A percentile compares a stretch with the other conserved stretches of the same genome.
Evolutionary conservation across 2,329 filamentous ascomycete species (phyloP).

Genomic region (Thielaviopsis euricoi): DNA sequence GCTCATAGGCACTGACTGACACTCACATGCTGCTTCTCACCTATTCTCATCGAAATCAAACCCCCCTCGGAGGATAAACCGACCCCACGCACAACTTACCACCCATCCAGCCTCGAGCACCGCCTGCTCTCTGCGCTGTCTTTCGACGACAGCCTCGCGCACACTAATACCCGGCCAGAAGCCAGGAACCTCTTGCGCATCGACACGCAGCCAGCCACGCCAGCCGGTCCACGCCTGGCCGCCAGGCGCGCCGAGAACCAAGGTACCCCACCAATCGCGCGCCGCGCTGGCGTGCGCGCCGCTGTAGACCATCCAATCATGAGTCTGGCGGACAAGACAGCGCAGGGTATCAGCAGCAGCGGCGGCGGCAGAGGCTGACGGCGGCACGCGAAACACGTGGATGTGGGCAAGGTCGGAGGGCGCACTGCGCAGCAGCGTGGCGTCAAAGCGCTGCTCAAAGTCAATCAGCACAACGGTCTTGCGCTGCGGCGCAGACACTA

Average conservation of each 20-base stretch:
- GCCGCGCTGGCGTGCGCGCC: conserved; percentile 24
- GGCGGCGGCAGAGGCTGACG: conserved; percentile 1
- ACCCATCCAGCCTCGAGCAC: conserved; percentile 25
- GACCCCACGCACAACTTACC: conserved; percentile 28
- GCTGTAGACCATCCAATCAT: conserved; percentile 33
- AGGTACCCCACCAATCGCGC: conserved; percentile 41
- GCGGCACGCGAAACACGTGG: conserved; percentile 30
- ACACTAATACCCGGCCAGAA: conserved; percentile 25
- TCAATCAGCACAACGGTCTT: conserved; percentile 40
- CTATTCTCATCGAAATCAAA: no score
- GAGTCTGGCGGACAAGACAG: conserved; percentile 24
- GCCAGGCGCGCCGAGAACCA: conserved; percentile 32
- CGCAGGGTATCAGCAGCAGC: conserved; percentile 16
- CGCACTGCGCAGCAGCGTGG: conserved; percentile 26
- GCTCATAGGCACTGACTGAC: no score
- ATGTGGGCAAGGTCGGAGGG: conserved; percentile 30
- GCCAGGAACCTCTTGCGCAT: conserved; percentile 24
- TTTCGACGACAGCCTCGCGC: conserved; percentile 28
- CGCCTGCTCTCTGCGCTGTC: conserved; percentile 22
- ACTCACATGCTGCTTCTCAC: no score
- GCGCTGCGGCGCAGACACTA: conserved; percentile 30
- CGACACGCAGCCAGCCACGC: conserved; percentile 35
- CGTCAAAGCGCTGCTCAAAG: conserved; percentile 37
- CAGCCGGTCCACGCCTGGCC: conserved; percentile 15
- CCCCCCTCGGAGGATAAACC: conserved; percentile 23